Evolutionary conservation across 768 basidiomycete genomes (phyloP).

Genomic region (Hericium erinaceus): DNA sequence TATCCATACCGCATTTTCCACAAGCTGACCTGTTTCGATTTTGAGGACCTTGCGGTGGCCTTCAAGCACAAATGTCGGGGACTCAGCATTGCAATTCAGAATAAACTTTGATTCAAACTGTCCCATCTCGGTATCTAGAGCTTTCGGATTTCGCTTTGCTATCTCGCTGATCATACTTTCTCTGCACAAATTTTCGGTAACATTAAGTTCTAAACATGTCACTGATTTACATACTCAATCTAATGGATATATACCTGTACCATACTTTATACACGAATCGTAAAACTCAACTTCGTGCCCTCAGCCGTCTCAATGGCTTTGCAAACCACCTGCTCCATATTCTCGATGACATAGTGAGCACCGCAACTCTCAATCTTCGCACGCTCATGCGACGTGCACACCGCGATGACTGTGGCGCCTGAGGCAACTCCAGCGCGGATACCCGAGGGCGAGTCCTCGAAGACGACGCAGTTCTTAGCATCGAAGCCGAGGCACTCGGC

Average conservation of each 20-base stretch:
- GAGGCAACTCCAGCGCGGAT: constrained; percentile 64
- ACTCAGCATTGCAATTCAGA: no score
- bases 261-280: constrained; percentile 17
- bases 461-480: constrained; percentile 58
- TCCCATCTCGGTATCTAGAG: no score
- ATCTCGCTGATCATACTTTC: no score
- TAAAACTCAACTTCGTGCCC: constrained; percentile 30
- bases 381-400: constrained; percentile 64
- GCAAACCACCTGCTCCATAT: constrained; percentile 40
- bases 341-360: constrained; percentile 45
- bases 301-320: constrained; percentile 29
- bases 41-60: background rate
- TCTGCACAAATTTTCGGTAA: no score
- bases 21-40: background rate
- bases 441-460: constrained; percentile 63
- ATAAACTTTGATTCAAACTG: no score
- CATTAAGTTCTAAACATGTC: background rate
- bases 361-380: constrained; percentile 43
- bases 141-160: no score
- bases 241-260: background rate
- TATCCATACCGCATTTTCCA: background rate
- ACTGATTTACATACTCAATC: background rate
- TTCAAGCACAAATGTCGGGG: background rate
- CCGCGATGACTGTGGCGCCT: constrained; percentile 65
- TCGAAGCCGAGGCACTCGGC: constrained; percentile 48